Base-by-base conservation (phyloP, 179 eudicot genomes). In the Silene noctiflora region DNA sequence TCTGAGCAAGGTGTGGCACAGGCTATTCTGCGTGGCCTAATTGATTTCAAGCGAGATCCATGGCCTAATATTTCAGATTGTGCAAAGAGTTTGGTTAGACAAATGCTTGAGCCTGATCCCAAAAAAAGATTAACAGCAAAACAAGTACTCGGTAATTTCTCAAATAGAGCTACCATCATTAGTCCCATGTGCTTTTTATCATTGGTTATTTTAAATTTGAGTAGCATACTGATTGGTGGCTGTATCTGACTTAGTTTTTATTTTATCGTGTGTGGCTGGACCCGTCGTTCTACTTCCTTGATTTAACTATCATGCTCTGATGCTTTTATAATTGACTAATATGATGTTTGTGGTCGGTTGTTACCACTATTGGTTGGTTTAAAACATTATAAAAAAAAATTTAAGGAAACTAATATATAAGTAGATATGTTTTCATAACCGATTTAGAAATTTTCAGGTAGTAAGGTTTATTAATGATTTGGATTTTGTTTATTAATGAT, bases 1-100 rank as follows among this genome's bases (percentile, higher is more conserved):
- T 91, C 98, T 82, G 98, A 93, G 82, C 98, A 91, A 88, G 98
- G 98, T 55, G 98, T 93, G 79, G 98, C 98, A 72, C 96, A 91
- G 75, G 98, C 97, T 74, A 93, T 93, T 86, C 84, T 93, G 27
- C 94, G 96, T 31, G 91, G 96, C 69, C 56, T 77, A 75, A 93
- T 93, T 75, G 98, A 91, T 86, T 93, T 91, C 83, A 90, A 89
- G 74, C 85, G 98, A 65, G 98, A 92, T 74, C 98, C 98, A 48
- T 93, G 98, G 98, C 98, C 98, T 72, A 91, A 86, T 79, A 84
- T 93, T 81, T 93, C 98, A 60, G 98, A 93, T 58, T 31, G 87
- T 85, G 98, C 98, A 17, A 93, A 93, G 86, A 87, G 85, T 89
- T 84, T 92, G 81, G 98, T 93, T 22, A 87, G 82, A 56, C 96